Evolutionary conservation across 2,329 filamentous ascomycete species (phyloP).

Genomic region (Aspergillus latus): DNA sequence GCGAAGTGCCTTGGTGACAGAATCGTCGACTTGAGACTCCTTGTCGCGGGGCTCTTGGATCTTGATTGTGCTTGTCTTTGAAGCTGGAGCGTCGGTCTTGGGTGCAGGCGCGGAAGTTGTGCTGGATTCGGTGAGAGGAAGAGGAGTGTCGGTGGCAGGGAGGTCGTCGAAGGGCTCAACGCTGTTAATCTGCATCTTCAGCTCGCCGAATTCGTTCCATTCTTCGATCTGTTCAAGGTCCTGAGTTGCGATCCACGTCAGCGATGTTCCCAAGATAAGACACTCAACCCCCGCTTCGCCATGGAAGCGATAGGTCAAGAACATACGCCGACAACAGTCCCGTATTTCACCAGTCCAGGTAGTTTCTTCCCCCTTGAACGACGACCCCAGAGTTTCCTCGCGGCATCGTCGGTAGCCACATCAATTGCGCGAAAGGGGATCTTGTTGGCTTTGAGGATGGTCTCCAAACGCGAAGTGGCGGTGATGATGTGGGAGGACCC

Average conservation of each 20-base stretch:
- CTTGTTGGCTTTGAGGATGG: conserved; percentile 90
- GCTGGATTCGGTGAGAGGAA: conserved; percentile 23
- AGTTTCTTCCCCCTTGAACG: conserved; percentile 84
- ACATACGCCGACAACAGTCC: conserved; percentile 79
- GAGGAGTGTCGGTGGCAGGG: conserved; percentile 30
- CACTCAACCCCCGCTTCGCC: neutral
- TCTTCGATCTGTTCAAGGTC: conserved; percentile 94
- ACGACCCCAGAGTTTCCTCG: conserved; percentile 83
- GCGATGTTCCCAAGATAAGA: neutral
- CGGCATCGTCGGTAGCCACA: conserved; percentile 83
- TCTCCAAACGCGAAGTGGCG: conserved; percentile 91
- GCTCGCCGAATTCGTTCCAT: conserved; percentile 98
- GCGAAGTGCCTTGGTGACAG: conserved; percentile 42
- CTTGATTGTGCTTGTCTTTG: conserved; percentile 40
- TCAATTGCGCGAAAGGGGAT: conserved; percentile 93
- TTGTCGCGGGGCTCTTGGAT: conserved; percentile 43
- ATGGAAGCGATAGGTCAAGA: neutral
- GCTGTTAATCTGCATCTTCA: conserved; percentile 74
- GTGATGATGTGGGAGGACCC: conserved; percentile 96
- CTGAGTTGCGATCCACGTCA: conserved; percentile 48
- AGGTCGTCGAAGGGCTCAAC: conserved; percentile 36
- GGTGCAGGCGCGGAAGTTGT: conserved; percentile 27
- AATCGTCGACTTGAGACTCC: conserved; percentile 38
- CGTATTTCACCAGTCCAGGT: conserved; percentile 84
- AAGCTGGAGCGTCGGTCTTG: conserved; percentile 24